These are phyloP conservation scores for Xylaria multiplex DNA, from an alignment of 2,329 filamentous ascomycete species.

Conservation along the genomic window DNA sequence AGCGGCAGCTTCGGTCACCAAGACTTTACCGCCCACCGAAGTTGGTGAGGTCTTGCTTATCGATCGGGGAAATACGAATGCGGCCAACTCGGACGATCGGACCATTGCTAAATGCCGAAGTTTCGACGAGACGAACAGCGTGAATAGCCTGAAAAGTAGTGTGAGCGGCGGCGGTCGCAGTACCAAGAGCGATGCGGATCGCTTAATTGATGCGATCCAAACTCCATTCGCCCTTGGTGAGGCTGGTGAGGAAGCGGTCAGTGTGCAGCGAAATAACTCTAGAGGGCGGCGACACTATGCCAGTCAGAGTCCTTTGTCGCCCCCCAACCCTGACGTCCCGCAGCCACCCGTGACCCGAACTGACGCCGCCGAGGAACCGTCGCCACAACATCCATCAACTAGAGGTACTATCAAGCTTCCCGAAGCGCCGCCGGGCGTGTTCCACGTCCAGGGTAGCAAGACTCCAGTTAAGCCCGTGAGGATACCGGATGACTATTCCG, in stretches of 20 bases:
- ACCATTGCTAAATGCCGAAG: constrained; percentile 46
- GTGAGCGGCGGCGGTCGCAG: constrained; percentile 64
- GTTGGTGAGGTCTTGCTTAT: constrained; percentile 71
- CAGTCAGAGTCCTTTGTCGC: constrained; percentile 31
- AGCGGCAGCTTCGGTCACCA: constrained; percentile 49
- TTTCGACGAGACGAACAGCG: constrained; percentile 53
- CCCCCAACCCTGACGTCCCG: constrained; percentile 18
- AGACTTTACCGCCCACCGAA: constrained; percentile 46
- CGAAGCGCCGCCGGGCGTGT: constrained; percentile 50
- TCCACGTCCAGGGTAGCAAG: constrained; percentile 56
- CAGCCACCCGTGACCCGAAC: constrained; percentile 6
- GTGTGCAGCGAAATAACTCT: constrained; percentile 38
- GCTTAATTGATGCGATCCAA: constrained; percentile 77
- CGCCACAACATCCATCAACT: constrained; percentile 22
- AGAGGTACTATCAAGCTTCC: constrained; percentile 14
- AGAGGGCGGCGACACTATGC: constrained; percentile 31
- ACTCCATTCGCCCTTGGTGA: constrained; percentile 62
- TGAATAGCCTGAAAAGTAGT: constrained; percentile 54
- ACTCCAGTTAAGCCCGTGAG: constrained; percentile 60
- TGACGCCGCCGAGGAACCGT: constrained; percentile 11
- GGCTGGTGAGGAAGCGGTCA: constrained; percentile 41
- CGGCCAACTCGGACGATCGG: constrained; percentile 26
- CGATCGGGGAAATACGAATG: constrained; percentile 53
- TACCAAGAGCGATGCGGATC: constrained; percentile 71
- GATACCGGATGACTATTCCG: constrained; percentile 58